Base-by-base conservation (phyloP, 768 basidiomycete genomes). In the Suillus decipiens region DNA sequence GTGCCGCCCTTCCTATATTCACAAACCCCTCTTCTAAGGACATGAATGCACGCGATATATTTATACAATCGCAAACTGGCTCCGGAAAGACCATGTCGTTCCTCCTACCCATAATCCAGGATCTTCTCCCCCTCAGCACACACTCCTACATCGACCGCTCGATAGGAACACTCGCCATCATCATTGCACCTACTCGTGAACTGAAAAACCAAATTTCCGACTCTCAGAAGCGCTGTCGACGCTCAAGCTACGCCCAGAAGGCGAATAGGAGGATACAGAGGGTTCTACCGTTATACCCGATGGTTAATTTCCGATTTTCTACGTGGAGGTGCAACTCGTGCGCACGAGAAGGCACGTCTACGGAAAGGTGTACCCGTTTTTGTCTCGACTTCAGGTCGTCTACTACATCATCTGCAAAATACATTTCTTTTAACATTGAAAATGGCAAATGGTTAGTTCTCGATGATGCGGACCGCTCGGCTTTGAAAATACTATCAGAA, bases 391-490 rank as follows among this genome's bases (percentile, higher is more conserved):
- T 97, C 97, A 4, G 97, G 97, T 63, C 85, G 97, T 43, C 80
- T 99, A 15, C 85, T 99, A 61, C 97, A 99, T 73, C 97, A 99
- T 72, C 83, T 99, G 43, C 95, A 99, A 75, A 96, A 96, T 70
- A 99, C 97, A 0, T 86, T 0, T 89, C 93, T 0, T 94, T 99
- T 77, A 89, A 95, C 64, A 85, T 96, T 61, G 95, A 90, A 59
- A 96, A 96, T 77, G 93, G 93, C 73, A 86, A 93, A 54, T 99
- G 96, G 95, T 82, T 99, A 36, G 89, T 99, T 10, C 86, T 99
- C 31, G 97, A 99, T 72, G 97, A 99, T 79, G 96, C 96, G 7
- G 97, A 99, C 76, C 83, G 95, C 47, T 99, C 48, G 97, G 97
- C 0, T 99, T 99, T 66, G 96, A 97, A 74, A 95, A 99, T 71